These are phyloP conservation scores for Cladosporium colombiae DNA, from an alignment of 2,329 filamentous ascomycete genomes.

Conservation along the genomic window DNA sequence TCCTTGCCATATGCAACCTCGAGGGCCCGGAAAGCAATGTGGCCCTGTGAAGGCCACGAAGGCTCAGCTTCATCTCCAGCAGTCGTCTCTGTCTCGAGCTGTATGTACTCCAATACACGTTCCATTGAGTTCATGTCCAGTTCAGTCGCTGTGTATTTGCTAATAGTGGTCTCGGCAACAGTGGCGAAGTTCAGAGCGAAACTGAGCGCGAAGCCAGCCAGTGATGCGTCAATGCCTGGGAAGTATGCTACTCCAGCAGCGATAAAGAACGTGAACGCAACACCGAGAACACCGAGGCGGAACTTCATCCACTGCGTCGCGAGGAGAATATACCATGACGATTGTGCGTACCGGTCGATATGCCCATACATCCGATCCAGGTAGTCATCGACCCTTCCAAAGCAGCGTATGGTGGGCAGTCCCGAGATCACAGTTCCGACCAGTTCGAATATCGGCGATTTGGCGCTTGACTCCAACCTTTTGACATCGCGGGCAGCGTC, in stretches of 20 bases:
- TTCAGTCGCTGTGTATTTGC: neutral
- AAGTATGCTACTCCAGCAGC: constrained; percentile 77
- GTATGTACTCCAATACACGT: neutral
- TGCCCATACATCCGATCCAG: neutral
- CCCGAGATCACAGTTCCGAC: neutral
- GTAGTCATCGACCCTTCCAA: neutral
- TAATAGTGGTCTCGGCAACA: constrained; percentile 40
- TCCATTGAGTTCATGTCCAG: neutral
- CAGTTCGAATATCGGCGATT: neutral
- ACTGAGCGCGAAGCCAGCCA: constrained; percentile 83
- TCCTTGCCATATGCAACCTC: neutral
- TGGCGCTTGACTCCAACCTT: neutral
- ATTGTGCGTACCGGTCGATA: constrained; percentile 55
- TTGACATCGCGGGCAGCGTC: neutral
- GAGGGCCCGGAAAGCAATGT: neutral
- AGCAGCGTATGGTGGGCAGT: neutral
- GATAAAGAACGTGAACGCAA: constrained; percentile 72
- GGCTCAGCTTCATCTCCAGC: neutral
- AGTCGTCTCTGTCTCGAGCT: neutral
- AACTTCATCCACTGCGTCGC: neutral
- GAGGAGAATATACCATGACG: neutral
- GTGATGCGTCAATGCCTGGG: constrained; percentile 82
- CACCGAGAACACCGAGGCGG: constrained; percentile 78
- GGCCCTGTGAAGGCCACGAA: neutral
- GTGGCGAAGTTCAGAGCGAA: constrained; percentile 93